phyloP scores from a whole-genome alignment of 208 protist species.

The Leishmania martiniquensis region DNA sequence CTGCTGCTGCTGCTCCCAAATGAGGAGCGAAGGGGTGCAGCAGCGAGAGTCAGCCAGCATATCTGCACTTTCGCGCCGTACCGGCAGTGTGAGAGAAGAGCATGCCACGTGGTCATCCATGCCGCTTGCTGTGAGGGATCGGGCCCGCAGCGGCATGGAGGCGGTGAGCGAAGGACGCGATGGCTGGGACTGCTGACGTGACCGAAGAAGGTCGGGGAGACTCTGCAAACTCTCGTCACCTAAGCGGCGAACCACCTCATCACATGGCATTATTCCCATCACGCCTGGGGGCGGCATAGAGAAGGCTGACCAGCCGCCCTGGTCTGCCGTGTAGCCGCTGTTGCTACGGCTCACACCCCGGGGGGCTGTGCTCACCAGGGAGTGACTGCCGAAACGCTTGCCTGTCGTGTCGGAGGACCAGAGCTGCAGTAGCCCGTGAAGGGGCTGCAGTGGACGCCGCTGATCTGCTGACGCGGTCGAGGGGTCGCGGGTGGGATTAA shows the following conservation, averaged over 20 bases:
- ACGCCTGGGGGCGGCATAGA: background rate
- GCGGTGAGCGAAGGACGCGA: background rate
- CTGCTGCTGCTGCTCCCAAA: background rate
- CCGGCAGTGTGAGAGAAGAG: background rate
- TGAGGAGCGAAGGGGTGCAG: background rate
- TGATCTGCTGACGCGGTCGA: conserved; percentile 1
- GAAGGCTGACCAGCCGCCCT: background rate
- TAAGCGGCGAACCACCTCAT: background rate
- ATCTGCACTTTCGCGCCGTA: background rate
- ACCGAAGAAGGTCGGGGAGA: background rate
- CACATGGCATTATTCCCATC: background rate
- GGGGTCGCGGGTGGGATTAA: background rate
- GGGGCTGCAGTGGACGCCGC: background rate
- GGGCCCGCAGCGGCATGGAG: background rate
- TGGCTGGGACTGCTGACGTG: background rate
- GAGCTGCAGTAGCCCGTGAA: background rate
- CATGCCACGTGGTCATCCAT: background rate
- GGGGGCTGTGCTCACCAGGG: background rate
- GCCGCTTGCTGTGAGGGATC: background rate
- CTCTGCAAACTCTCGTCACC: background rate
- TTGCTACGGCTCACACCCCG: background rate
- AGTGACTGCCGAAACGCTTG: background rate
- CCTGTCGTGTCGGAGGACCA: background rate
- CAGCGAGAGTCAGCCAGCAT: background rate
- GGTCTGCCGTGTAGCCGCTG: background rate